Percentiles rank a stretch among this genome's conserved stretches.
phyloP scores from a whole-genome alignment of 2,329 filamentous ascomycete species.

The Nothomitra cinnamomea region DNA sequence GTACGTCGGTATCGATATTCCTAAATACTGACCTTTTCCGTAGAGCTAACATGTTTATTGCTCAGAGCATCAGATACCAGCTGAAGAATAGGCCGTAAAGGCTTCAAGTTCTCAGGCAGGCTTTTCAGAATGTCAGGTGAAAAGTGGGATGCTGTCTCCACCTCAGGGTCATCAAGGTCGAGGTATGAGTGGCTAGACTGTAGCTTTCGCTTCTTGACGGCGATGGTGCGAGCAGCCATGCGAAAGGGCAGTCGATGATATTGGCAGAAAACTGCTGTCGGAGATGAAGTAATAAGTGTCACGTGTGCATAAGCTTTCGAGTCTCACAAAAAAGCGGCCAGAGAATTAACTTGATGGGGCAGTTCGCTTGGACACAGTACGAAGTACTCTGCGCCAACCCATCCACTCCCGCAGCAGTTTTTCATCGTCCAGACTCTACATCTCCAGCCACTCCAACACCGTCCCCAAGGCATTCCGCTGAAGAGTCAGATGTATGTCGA shows the following conservation, averaged over 20 bases:
- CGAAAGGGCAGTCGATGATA: too few relatives aligned
- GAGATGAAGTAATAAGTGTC: neutral
- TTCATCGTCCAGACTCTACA: too few relatives aligned
- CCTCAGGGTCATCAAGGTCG: neutral
- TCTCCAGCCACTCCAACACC: too few relatives aligned
- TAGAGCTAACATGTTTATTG: neutral
- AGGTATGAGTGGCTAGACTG: neutral
- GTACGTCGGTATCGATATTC: neutral
- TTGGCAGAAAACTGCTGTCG: constrained; percentile 6
- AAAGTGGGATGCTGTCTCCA: constrained; percentile 16
- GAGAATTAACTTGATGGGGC: too few relatives aligned
- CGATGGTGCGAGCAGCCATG: neutral
- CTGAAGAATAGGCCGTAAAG: constrained; percentile 14
- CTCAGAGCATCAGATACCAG: neutral
- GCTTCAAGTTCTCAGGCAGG: constrained; percentile 23
- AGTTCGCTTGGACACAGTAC: too few relatives aligned
- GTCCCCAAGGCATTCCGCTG: neutral
- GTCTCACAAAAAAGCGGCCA: too few relatives aligned
- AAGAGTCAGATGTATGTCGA: constrained; percentile 41
- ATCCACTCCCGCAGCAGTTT: too few relatives aligned
- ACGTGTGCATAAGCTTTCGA: too few relatives aligned
- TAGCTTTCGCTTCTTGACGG: neutral
- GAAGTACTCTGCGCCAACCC: too few relatives aligned
- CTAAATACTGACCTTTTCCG: neutral
- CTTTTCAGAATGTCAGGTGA: constrained; percentile 21